Conservation (phyloP, 805 yeast species). For the Debaryomyces tyrocola region DNA sequence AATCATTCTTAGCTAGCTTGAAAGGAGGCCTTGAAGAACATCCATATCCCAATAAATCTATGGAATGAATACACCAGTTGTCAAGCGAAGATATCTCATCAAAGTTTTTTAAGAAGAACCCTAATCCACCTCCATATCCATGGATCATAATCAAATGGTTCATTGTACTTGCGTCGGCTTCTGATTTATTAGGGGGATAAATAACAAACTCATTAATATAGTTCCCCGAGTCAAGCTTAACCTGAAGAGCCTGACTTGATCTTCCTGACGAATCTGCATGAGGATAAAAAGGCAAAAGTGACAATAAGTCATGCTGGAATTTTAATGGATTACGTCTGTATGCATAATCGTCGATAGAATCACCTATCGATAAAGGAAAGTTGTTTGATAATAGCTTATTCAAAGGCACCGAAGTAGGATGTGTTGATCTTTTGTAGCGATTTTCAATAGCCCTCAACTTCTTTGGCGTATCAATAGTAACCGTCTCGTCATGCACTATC, state of each 20-base stretch:
- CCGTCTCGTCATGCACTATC: background rate
- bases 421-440: constrained; percentile 52
- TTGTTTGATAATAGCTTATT: constrained; percentile 49
- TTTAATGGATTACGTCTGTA: constrained; percentile 35
- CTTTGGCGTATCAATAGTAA: background rate
- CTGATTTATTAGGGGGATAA: constrained; percentile 26
- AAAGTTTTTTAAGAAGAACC: constrained; percentile 42
- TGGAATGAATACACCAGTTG: constrained; percentile 76
- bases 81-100: constrained; percentile 25
- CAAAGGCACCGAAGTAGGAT: constrained; percentile 69
- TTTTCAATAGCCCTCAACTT: background rate
- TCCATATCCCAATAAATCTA: constrained; percentile 90
- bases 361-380: constrained; percentile 57
- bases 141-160: constrained; percentile 45
- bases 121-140: constrained; percentile 48
- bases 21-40: constrained; percentile 80
- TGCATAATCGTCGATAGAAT: constrained; percentile 55
- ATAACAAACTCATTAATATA: constrained; percentile 44
- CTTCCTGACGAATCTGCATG: constrained; percentile 27
- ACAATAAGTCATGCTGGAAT: constrained; percentile 48
- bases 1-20: constrained; percentile 39
- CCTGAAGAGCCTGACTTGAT: constrained; percentile 30
- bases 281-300: constrained; percentile 49
- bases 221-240: constrained; percentile 22
- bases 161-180: constrained; percentile 11